phyloP scores from a whole-genome alignment of 1,284 basidiomycete species.

The Ceratorhiza oryzae-sativae region DNA sequence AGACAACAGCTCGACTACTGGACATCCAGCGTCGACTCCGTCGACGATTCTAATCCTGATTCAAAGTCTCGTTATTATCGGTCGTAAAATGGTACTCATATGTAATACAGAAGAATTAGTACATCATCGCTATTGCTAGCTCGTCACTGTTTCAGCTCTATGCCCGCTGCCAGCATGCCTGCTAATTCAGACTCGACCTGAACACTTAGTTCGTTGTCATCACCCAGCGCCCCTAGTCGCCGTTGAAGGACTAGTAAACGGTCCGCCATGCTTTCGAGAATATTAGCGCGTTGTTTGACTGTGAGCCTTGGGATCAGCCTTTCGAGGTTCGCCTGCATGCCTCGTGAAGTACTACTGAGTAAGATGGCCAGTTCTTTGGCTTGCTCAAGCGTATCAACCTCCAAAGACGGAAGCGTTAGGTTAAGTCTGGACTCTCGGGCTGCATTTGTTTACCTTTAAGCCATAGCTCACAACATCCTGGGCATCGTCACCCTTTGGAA shows the following conservation, averaged over 20 bases:
- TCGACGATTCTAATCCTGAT: slow-evolving; percentile 9
- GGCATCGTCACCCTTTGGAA: background rate
- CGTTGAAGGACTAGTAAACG: slow-evolving; percentile 1
- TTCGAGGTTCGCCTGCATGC: slow-evolving; percentile 9
- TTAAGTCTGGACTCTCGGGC: background rate
- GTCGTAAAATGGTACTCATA: background rate
- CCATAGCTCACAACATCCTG: slow-evolving; percentile 4
- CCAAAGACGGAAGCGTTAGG: background rate
- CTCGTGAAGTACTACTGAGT: slow-evolving; percentile 6
- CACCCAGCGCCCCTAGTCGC: background rate
- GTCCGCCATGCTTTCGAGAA: slow-evolving; percentile 16
- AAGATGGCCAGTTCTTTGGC: background rate
- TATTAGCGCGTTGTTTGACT: background rate
- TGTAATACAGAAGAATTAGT: slow-evolving; percentile 30
- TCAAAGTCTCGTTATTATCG: background rate
- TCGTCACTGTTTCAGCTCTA: slow-evolving; percentile 18
- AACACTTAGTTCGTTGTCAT: slow-evolving; percentile 1
- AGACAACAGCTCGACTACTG: slow-evolving; percentile 32
- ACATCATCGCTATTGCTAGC: slow-evolving; percentile 22
- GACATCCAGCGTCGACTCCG: slow-evolving; percentile 41
- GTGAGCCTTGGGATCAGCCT: background rate
- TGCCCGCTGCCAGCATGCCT: slow-evolving; percentile 7
- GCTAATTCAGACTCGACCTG: slow-evolving; percentile 24
- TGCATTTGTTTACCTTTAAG: background rate
- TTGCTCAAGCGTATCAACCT: slow-evolving; percentile 4